These are phyloP conservation scores for Exophiala sideris DNA, from an alignment of 2,329 filamentous ascomycete species.

Conservation along the genomic window DNA sequence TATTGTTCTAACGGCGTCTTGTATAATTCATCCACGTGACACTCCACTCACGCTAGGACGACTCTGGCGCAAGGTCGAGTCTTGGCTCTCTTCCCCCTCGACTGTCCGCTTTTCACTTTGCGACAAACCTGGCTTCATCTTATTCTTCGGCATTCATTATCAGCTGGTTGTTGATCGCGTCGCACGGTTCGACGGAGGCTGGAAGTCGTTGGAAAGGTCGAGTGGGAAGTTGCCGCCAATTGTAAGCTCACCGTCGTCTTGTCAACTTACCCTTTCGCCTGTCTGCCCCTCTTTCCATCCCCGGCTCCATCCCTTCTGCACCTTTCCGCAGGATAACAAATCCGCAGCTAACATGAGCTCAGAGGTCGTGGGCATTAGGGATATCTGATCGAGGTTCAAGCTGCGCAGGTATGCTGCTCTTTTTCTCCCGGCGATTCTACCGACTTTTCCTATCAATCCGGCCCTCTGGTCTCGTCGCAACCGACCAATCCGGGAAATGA, in stretches of 20 bases:
- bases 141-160: slow-evolving; percentile 8
- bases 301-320: slow-evolving; percentile 14
- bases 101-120: slow-evolving; percentile 2
- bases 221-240: slow-evolving; percentile 26
- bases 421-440: neutral
- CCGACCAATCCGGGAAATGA: neutral
- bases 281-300: slow-evolving; percentile 1
- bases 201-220: slow-evolving; percentile 29
- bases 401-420: slow-evolving; percentile 15
- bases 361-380: slow-evolving; percentile 20
- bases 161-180: slow-evolving; percentile 21
- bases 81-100: neutral
- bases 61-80: neutral
- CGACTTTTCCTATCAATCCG: neutral
- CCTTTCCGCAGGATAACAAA: slow-evolving; percentile 17
- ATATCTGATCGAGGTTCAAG: slow-evolving; percentile 15
- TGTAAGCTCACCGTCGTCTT: slow-evolving; percentile 17
- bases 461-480: neutral
- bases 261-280: neutral
- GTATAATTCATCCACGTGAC: too few relatives aligned
- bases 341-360: slow-evolving; percentile 13
- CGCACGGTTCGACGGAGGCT: slow-evolving; percentile 25
- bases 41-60: neutral
- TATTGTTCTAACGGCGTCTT: too few relatives aligned
- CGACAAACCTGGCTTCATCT: neutral